Evolutionary conservation across 768 basidiomycete species (phyloP).

Genomic region (Lactifluus rugatus): DNA sequence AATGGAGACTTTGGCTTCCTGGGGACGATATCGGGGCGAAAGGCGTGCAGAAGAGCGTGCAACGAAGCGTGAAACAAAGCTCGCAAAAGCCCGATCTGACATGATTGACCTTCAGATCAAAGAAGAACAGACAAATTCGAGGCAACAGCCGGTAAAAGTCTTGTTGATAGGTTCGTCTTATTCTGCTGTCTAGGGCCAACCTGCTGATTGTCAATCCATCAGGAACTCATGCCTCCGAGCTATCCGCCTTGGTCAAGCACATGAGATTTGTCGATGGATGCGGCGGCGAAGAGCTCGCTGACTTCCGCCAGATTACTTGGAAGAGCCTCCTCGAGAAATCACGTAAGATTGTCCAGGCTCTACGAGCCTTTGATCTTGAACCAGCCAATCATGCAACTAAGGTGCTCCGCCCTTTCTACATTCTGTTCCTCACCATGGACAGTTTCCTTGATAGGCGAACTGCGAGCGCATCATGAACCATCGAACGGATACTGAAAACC

Average conservation of each 20-base stretch:
- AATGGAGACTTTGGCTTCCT: background rate
- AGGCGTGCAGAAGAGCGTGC: background rate
- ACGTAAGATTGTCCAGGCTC: background rate
- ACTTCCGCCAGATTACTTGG: background rate
- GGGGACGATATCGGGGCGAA: no score
- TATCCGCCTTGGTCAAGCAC: background rate
- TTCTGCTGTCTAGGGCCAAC: background rate
- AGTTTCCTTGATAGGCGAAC: background rate
- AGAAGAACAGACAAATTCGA: conserved; percentile 69
- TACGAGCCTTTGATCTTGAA: background rate
- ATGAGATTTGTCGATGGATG: conserved; percentile 31
- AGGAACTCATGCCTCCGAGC: conserved; percentile 1
- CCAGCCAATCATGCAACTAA: background rate
- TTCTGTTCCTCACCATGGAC: background rate
- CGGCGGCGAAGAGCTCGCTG: conserved; percentile 25
- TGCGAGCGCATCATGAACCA: background rate
- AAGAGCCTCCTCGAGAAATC: background rate
- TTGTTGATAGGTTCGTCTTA: conserved; percentile 61
- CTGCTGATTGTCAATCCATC: background rate
- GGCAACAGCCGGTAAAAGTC: conserved; percentile 53
- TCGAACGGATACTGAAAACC: background rate
- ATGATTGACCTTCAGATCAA: conserved; percentile 75
- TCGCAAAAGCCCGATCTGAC: conserved; percentile 35
- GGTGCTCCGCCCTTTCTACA: background rate
- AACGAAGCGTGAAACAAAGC: background rate